Evolutionary conservation across 2,329 filamentous ascomycete species (phyloP), one percentile per base, ranked within the genome.

Genomic region (Colletotrichum brevisporum): DNA sequence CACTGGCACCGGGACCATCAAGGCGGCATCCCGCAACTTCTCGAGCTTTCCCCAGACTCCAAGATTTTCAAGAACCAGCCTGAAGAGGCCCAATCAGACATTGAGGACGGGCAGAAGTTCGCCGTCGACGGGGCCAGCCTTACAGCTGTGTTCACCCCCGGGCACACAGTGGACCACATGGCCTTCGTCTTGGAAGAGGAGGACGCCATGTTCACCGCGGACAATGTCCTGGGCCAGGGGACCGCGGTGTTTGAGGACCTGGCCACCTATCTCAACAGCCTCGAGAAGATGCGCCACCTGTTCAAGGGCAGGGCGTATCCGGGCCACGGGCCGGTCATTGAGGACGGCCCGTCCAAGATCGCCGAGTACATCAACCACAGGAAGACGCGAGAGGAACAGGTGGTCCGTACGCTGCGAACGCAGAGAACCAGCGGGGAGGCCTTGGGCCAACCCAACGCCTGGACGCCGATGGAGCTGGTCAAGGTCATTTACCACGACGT

Each of bases 1-100:
- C 96, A 99, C 79, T 97, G 95, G 94, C 96, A 99, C 77, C 88
- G 83, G 50, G 96, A 99, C 76, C 96, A 99, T 77, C 87, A 91
- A 6, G 89, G 90, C 26, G 96, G 96, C 8, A 87, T 98, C 26
- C 78, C 82, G 3, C 90, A 97, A 74, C 83, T 98, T 1, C 82
- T 90, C 18, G 79, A 82, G 15, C 77, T 91, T 26, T 92, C 85
- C n/a, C 91, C 93, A 0, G 77, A 85, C 18, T 89, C 87, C 6
- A 83, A 83, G 24, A 80, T 96, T 47, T 89, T 90, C 81, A 95
- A 96, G 78, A 83, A 90, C 73, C 80, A 88, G 43, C 90, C 92
- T 0, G 81, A 78, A 1, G 74, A 81, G 3, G 82, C 79, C 0
- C 88, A 91, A 76, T 75, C 76, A 3, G 79, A 86, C 18, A 83